Conservation (phyloP, 805 yeast genomes). For the Wilhelminamyces savonicus region DNA sequence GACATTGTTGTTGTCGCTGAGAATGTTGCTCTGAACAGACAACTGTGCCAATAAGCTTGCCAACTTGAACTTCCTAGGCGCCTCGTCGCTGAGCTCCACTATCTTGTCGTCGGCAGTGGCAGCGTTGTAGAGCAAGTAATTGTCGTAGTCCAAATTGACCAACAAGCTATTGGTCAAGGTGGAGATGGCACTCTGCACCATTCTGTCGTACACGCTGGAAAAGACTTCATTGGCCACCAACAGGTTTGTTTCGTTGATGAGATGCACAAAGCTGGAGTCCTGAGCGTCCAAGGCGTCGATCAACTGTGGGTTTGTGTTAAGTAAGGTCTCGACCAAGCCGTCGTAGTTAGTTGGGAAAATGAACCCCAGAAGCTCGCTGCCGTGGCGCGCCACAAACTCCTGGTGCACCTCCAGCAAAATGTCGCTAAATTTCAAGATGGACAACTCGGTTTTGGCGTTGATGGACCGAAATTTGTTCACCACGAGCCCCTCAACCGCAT, state of each 20-base stretch:
- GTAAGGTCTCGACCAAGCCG: constrained; percentile 39
- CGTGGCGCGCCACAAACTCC: constrained; percentile 12
- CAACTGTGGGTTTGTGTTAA: constrained; percentile 40
- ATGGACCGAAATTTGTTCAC: constrained; percentile 52
- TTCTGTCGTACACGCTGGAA: constrained; percentile 20
- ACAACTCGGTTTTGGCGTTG: constrained; percentile 68
- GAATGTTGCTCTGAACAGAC: constrained; percentile 55
- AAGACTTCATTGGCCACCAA: constrained; percentile 31
- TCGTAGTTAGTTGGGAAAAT: constrained; percentile 34
- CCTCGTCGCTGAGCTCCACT: constrained; percentile 6
- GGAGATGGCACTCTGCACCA: constrained; percentile 28
- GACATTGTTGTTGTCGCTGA: constrained; percentile 39
- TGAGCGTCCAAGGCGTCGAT: constrained; percentile 29
- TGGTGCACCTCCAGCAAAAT: constrained; percentile 18
- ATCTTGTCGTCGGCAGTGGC: constrained; percentile 14
- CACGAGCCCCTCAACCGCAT: constrained; percentile 51
- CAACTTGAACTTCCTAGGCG: constrained; percentile 33
- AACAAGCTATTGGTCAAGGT: constrained; percentile 29
- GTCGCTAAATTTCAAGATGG: constrained; percentile 53
- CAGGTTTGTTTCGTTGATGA: constrained; percentile 41
- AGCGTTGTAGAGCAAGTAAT: constrained; percentile 4
- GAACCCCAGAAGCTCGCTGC: constrained; percentile 7
- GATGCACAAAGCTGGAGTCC: constrained; percentile 30
- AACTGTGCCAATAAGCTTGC: constrained; percentile 68
- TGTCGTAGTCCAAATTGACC: constrained; percentile 16